Evolutionary conservation across 1,284 basidiomycete genomes (phyloP).

Genomic region (Coniferiporia sulphurascens): DNA sequence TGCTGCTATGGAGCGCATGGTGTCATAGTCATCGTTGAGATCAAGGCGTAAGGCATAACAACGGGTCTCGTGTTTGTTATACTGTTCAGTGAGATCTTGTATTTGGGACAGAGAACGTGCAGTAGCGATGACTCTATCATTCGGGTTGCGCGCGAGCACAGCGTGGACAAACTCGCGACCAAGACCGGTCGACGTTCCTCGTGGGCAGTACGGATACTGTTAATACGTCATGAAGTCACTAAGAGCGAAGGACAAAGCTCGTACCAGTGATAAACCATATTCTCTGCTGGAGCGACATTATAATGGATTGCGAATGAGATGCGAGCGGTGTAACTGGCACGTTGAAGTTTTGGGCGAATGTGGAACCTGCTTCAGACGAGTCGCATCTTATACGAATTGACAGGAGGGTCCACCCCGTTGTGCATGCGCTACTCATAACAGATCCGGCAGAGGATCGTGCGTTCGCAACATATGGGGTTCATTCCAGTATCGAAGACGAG

Average conservation of each 20-base stretch:
- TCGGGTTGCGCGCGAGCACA: conserved; percentile 38
- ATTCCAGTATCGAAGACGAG: too few species aligned
- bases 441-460: too few species aligned
- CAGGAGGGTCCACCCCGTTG: too few species aligned
- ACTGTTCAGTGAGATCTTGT: conserved; percentile 23
- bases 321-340: too few species aligned
- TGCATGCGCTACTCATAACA: too few species aligned
- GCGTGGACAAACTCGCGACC: conserved; percentile 47
- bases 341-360: too few species aligned
- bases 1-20: conserved; percentile 29
- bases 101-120: conserved; percentile 33
- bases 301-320: too few species aligned
- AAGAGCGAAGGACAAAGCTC: not conserved
- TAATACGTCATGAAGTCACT: not conserved
- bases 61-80: not conserved
- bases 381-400: too few species aligned
- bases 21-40: not conserved
- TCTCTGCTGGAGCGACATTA: not conserved
- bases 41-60: not conserved
- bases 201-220: too few species aligned
- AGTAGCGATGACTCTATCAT: conserved; percentile 44
- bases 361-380: too few species aligned
- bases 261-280: conserved; percentile 15
- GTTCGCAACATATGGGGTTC: too few species aligned
- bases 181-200: conserved; percentile 58